Base-by-base conservation (phyloP, 495 filamentous ascomycete genomes). In the Tetracladium setigerum region DNA sequence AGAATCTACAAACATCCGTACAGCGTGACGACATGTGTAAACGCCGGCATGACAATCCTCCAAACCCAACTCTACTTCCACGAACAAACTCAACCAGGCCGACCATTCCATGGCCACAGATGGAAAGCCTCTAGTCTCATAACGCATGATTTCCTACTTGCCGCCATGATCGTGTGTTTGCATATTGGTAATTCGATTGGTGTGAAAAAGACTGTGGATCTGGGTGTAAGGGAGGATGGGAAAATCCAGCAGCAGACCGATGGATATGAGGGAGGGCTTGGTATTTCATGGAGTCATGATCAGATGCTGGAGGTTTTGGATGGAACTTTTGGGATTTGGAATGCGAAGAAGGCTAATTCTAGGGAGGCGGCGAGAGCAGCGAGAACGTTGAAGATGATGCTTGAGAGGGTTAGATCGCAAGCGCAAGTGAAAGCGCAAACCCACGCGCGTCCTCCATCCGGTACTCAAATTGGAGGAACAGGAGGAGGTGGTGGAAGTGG, bases 1-100 rank as follows among this genome's bases (percentile, higher is more conserved):
- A 27, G 7, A 3, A 7, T 27, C 3, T 27, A 27, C 22, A 27
- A 27, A 27, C 22, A 54, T 27, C 38, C 36, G 12, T 82, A 85
- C 60, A 89, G 84, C 6, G 71, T 84, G 35, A 72, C 72, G 30
- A 70, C 74, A 3, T 89, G 85, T 56, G 70, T 92, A 13, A 78
- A 81, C 35, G 81, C 84, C 12, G 81, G 81, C 2, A 70, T 82
- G 61, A 68, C 73, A 35, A 70, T 88, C 31, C 70, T 92, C 0
- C 50, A 58, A 1, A 63, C 63, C 40, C 71, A 74, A 47, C 46
- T 55, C 13, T 50, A 39, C 11, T 65, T 72, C 36, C 57, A 63
- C 27, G 49, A 64, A 15, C 62, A 63, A 10, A 61, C 60, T 1
- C 52, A 59, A 22, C 69, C 68, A 1, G 65, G 64, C 6, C 61